Conservation (phyloP, 331 rosid species). For the Dryas integrifolia region DNA sequence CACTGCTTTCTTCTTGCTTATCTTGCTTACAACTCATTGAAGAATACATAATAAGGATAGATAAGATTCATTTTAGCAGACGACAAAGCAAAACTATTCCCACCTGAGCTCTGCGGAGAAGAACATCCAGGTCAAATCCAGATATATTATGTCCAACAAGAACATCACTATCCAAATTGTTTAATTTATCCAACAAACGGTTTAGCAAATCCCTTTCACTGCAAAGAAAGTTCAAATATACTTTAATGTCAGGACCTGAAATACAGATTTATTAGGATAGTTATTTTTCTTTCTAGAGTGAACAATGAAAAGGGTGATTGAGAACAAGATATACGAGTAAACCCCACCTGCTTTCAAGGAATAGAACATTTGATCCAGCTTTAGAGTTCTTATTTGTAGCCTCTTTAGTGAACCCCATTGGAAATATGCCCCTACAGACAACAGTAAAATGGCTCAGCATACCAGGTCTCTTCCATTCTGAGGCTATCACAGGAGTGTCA, state of each 20-base stretch:
- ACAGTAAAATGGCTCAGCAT: conserved; percentile 89
- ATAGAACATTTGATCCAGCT: conserved; percentile 70
- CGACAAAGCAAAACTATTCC: conserved; percentile 9
- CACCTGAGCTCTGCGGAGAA: conserved; percentile 93
- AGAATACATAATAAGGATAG: conserved; percentile 5
- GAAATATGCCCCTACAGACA: conserved; percentile 78
- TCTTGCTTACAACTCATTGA: background rate
- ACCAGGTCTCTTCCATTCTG: conserved; percentile 83
- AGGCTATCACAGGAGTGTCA: conserved; percentile 86
- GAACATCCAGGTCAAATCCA: conserved; percentile 90
- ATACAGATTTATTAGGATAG: background rate
- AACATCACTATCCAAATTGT: conserved; percentile 87
- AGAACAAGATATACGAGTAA: conserved; percentile 19
- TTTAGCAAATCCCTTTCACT: conserved; percentile 90
- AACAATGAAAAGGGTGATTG: conserved; percentile 8
- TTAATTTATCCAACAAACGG: conserved; percentile 70
- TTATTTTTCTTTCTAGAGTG: background rate
- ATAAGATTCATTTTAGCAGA: background rate
- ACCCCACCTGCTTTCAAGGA: conserved; percentile 73
- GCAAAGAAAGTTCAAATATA: conserved; percentile 39
- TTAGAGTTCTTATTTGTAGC: conserved; percentile 64
- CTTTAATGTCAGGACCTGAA: conserved; percentile 24
- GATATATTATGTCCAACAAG: conserved; percentile 95
- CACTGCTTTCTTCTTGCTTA: background rate
- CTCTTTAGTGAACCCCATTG: conserved; percentile 73